phyloP scores from a whole-genome alignment of 331 rosid species.

The Prunus yedoensis region DNA sequence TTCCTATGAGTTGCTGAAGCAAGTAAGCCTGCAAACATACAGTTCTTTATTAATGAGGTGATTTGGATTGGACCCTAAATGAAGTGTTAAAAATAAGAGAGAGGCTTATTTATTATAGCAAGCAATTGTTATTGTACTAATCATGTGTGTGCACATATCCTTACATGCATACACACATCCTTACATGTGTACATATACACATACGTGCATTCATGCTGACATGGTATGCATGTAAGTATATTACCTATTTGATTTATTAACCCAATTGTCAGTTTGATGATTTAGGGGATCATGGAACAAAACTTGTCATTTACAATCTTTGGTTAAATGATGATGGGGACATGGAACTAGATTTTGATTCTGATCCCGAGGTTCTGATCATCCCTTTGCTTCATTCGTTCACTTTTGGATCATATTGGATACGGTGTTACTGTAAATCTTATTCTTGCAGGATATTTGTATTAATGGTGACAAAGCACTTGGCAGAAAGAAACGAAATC shows the following conservation, averaged over 20 bases:
- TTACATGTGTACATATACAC: no score
- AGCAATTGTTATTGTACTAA: not conserved
- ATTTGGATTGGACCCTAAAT: not conserved
- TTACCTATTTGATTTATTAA: not conserved
- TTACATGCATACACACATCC: no score
- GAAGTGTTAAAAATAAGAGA: not conserved
- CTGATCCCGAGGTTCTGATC: conserved; percentile 60
- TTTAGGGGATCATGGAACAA: conserved; percentile 80
- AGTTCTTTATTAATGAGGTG: not conserved
- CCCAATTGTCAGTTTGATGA: conserved; percentile 54
- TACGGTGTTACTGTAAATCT: conserved; percentile 5
- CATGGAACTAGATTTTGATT: conserved; percentile 70
- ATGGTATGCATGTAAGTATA: not conserved
- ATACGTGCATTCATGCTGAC: no score
- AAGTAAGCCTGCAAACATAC: not conserved
- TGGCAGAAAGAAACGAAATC: conserved; percentile 34
- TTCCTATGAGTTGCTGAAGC: not conserved
- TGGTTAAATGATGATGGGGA: conserved; percentile 60
- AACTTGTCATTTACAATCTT: conserved; percentile 72
- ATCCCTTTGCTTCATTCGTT: conserved; percentile 6
- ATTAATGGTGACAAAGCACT: conserved; percentile 43
- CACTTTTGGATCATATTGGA: not conserved
- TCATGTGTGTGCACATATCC: not conserved
- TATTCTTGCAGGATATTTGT: conserved; percentile 59
- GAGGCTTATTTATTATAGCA: not conserved